phyloP scores from a whole-genome alignment of 106 monocot species.

The Phalaenopsis aphrodite region DNA sequence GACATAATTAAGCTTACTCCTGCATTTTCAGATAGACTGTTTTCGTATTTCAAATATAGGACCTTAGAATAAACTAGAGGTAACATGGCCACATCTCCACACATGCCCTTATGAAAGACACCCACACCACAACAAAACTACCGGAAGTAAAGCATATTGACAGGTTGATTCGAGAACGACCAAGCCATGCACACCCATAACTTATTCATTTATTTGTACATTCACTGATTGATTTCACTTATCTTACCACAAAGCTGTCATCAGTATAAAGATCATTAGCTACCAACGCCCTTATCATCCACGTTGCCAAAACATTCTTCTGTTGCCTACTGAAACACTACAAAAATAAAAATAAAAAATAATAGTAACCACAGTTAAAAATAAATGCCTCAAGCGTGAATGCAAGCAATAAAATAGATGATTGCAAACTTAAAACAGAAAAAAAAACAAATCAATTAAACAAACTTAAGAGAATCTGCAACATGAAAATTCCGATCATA shows the following conservation, averaged over 20 bases:
- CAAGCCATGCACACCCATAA: neutral
- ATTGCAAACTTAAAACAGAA: neutral
- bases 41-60: too few relatives aligned
- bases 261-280: conserved; percentile 93
- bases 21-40: too few relatives aligned
- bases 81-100: too few relatives aligned
- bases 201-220: neutral
- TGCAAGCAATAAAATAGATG: neutral
- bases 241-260: conserved; percentile 92
- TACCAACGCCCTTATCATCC: conserved; percentile 70
- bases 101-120: neutral
- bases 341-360: conserved; percentile 4
- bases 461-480: neutral
- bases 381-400: neutral
- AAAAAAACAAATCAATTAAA: neutral
- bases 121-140: neutral
- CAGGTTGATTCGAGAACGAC: neutral
- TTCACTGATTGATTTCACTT: conserved; percentile 3
- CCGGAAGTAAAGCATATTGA: neutral
- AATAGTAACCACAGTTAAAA: neutral
- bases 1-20: too few relatives aligned
- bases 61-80: too few relatives aligned
- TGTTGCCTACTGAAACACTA: conserved; percentile 65
- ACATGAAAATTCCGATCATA: neutral
- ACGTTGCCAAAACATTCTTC: conserved; percentile 63